Conservation (phyloP, 2,329 filamentous ascomycete genomes). For the Exophiala oligosperma region DNA sequence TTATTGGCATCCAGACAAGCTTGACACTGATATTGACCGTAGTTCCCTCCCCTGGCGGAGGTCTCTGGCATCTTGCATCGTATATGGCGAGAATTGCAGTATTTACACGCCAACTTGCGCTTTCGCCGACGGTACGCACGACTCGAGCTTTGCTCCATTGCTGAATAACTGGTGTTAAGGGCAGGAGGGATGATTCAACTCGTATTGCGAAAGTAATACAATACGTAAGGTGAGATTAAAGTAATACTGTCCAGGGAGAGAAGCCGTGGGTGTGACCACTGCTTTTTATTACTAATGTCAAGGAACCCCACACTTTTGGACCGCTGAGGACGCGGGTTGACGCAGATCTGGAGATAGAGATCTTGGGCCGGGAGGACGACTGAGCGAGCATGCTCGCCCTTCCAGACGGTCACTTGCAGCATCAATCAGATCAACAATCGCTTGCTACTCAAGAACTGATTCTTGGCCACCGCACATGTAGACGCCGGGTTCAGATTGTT, state of each 20-base stretch:
- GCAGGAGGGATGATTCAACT: not conserved
- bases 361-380: too few species aligned
- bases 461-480: too few species aligned
- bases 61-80: slow-evolving; percentile 19
- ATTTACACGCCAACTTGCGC: slow-evolving; percentile 16
- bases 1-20: slow-evolving; percentile 14
- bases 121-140: slow-evolving; percentile 16
- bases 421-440: too few species aligned
- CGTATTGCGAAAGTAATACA: not conserved
- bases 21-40: slow-evolving; percentile 10
- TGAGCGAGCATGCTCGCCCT: too few species aligned
- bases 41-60: slow-evolving; percentile 2
- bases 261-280: not conserved
- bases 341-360: too few species aligned
- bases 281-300: not conserved
- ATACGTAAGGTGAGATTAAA: not conserved
- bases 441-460: too few species aligned
- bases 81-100: slow-evolving; percentile 18
- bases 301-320: not conserved
- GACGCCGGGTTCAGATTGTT: too few species aligned
- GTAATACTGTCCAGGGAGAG: not conserved
- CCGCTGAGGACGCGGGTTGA: too few species aligned
- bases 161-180: not conserved
- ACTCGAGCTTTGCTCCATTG: slow-evolving; percentile 16
- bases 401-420: too few species aligned